Conservation (phyloP, 768 basidiomycete genomes). For the Coprinopsis strossmayeri region DNA sequence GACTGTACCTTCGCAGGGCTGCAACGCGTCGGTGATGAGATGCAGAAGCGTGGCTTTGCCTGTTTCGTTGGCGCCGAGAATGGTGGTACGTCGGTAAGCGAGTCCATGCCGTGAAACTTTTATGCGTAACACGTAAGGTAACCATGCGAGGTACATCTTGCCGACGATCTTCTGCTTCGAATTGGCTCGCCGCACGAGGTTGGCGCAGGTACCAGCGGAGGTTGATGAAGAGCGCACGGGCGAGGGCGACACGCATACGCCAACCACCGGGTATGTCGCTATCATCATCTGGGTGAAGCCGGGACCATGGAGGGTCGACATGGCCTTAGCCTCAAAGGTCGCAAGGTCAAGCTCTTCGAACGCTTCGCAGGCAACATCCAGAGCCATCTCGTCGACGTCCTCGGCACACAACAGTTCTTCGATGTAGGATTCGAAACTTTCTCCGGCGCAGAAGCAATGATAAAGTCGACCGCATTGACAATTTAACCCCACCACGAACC, state of each 20-base stretch:
- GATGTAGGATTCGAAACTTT: constrained; percentile 96
- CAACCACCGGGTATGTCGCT: constrained; percentile 99
- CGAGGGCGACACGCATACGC: constrained; percentile 98
- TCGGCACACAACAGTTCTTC: constrained; percentile 89
- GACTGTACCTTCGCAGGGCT: constrained; percentile 79
- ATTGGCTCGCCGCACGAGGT: constrained; percentile 97
- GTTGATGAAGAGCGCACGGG: constrained; percentile 92
- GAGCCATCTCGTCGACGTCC: constrained; percentile 77
- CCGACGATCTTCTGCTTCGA: constrained; percentile 99
- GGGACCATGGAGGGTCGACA: constrained; percentile 94
- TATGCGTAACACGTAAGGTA: background rate
- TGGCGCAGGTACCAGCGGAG: constrained; percentile 90
- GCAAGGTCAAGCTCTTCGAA: constrained; percentile 94
- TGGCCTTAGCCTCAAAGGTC: constrained; percentile 95
- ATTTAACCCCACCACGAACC: constrained; percentile 93
- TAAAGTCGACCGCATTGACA: constrained; percentile 94
- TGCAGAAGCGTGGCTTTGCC: constrained; percentile 54
- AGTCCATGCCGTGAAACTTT: constrained; percentile 65
- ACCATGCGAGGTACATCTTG: constrained; percentile 64
- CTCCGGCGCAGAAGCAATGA: constrained; percentile 83
- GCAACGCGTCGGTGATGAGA: constrained; percentile 78
- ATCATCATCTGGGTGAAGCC: constrained; percentile 91
- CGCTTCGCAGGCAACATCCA: constrained; percentile 90
- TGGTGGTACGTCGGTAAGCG: constrained; percentile 88
- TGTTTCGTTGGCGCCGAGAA: constrained; percentile 91